Conservation (phyloP, 2,329 filamentous ascomycete genomes). For the Phialemonium atrogriseum region DNA sequence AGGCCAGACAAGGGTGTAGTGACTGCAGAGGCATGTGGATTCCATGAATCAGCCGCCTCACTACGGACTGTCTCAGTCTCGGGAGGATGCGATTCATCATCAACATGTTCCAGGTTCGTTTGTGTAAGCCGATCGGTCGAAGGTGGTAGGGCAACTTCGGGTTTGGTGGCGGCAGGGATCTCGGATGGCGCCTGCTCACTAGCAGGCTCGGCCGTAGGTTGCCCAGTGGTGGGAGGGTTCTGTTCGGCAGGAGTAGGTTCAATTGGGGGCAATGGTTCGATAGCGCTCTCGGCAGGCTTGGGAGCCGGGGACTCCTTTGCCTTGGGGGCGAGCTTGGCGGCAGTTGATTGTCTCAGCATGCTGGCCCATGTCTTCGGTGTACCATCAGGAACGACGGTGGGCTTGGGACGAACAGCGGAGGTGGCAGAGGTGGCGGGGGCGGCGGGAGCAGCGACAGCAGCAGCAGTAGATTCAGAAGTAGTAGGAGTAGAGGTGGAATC, state of each 20-base stretch:
- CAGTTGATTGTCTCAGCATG: conserved; percentile 57
- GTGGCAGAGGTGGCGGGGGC: conserved; percentile 21
- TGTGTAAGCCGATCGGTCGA: conserved; percentile 80
- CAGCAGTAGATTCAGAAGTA: conserved; percentile 23
- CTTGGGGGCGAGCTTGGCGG: conserved; percentile 49
- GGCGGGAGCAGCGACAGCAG: conserved; percentile 25
- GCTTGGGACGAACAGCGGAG: conserved; percentile 25
- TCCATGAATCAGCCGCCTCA: conserved; percentile 80
- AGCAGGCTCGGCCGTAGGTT: conserved; percentile 23
- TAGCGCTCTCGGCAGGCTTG: conserved; percentile 33
- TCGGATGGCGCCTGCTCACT: conserved; percentile 19
- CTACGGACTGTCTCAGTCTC: conserved; percentile 79
- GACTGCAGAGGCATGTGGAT: conserved; percentile 58
- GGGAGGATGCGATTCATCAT: conserved; percentile 69
- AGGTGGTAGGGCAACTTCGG: conserved; percentile 52
- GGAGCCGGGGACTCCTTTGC: conserved; percentile 39
- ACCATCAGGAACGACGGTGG: conserved; percentile 26
- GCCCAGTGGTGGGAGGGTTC: neutral
- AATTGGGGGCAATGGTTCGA: conserved; percentile 34
- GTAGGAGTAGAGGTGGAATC: conserved; percentile 27
- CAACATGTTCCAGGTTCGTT: conserved; percentile 85
- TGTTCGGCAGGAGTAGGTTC: conserved; percentile 19
- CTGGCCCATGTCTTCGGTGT: conserved; percentile 63
- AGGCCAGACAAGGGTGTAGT: conserved; percentile 58
- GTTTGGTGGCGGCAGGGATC: conserved; percentile 18